These are phyloP conservation scores for Heliosperma pusillum DNA, from an alignment of 148 eudicot species.

Conservation along the genomic window DNA sequence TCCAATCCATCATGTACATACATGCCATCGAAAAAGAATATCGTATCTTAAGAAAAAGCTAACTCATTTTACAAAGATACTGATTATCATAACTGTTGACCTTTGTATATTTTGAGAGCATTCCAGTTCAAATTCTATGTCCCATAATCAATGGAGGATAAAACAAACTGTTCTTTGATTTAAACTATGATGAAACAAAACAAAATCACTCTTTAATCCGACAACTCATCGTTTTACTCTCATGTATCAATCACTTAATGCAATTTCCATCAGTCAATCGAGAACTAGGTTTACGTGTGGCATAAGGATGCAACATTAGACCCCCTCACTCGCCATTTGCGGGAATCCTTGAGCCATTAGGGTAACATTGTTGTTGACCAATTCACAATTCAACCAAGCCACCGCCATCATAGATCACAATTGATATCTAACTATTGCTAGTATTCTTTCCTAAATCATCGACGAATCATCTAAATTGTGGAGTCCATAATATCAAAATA, in stretches of 20 bases:
- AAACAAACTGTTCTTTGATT: too few relatives aligned
- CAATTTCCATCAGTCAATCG: too few relatives aligned
- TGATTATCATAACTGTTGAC: background rate
- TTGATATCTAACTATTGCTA: background rate
- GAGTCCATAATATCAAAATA: background rate
- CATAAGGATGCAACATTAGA: too few relatives aligned
- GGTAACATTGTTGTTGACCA: background rate
- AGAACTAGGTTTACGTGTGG: too few relatives aligned
- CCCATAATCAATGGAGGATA: too few relatives aligned
- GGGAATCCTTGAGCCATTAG: too few relatives aligned
- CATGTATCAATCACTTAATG: too few relatives aligned
- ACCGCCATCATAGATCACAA: background rate
- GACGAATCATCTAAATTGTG: background rate
- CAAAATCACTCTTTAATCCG: too few relatives aligned
- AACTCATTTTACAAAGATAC: background rate
- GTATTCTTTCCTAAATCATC: background rate
- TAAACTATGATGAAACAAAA: too few relatives aligned
- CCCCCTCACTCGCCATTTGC: too few relatives aligned
- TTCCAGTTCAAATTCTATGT: too few relatives aligned
- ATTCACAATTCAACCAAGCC: background rate
- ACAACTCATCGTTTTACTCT: too few relatives aligned
- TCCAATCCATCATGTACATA: background rate
- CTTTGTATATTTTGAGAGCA: background rate
- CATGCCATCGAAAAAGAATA: background rate
- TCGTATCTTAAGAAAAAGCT: background rate